These are phyloP conservation scores for Aspergillus latus DNA, from an alignment of 2,329 filamentous ascomycete genomes.

Conservation along the genomic window DNA sequence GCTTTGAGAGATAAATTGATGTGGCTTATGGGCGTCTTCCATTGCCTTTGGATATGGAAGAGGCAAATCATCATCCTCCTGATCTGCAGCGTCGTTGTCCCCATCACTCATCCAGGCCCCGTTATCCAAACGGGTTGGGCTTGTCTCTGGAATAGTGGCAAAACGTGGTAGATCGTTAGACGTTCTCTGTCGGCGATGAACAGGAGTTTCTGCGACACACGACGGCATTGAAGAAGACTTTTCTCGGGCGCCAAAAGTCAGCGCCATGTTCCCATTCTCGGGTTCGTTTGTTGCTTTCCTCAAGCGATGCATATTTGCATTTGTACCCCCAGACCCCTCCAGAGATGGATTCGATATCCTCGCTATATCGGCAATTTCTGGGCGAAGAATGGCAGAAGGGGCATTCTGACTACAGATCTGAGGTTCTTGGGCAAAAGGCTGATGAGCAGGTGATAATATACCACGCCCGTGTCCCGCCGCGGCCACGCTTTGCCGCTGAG, in stretches of 20 bases:
- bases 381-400: conserved; percentile 6
- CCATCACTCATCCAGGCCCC: conserved; percentile 25
- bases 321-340: conserved; percentile 10
- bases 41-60: conserved; percentile 27
- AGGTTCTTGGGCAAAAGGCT: conserved; percentile 27
- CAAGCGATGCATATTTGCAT: conserved; percentile 16
- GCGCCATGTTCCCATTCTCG: conserved; percentile 11
- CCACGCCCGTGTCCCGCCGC: conserved; percentile 16
- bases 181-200: conserved; percentile 27
- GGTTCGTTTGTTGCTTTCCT: conserved; percentile 17
- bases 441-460: conserved; percentile 20
- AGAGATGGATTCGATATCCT: conserved; percentile 10
- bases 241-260: conserved; percentile 18
- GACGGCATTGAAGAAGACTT: conserved; percentile 42
- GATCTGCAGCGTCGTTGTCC: conserved; percentile 28
- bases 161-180: conserved; percentile 30
- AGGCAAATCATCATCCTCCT: conserved; percentile 42
- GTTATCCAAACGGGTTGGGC: conserved; percentile 29
- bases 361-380: conserved; percentile 14
- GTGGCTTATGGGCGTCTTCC: conserved; percentile 22
- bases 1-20: conserved; percentile 21
- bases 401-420: conserved; percentile 14
- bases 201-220: conserved; percentile 42
- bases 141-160: conserved; percentile 42
- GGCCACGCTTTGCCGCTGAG: conserved; percentile 12